Base-by-base conservation (phyloP, 495 filamentous ascomycete genomes). In the Penicillium coprophilum region DNA sequence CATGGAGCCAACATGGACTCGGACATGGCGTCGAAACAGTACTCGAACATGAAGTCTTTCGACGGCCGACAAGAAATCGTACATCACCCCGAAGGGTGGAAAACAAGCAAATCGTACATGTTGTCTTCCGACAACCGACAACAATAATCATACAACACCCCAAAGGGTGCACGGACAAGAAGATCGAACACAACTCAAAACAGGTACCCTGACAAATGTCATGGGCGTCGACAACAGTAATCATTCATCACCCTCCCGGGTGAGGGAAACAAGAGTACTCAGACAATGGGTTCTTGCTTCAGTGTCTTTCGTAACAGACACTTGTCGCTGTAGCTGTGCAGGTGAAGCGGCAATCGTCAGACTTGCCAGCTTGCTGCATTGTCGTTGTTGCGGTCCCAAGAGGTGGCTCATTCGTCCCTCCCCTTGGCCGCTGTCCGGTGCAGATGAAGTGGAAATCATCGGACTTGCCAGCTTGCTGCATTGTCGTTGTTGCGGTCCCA, bases 341-440 rank as follows among this genome's bases (percentile, higher is more conserved):
- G 47, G 20, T 34, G 47, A 32, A 34, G 32, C 11, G 47, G 31
- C 47, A 38, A 34, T 38, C 47, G 36, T 38, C 12, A 32, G 31
- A 38, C 47, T 34, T 27, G 32, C 47, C 32, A 50, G 32, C 30
- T 50, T 34, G 7, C 32, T 50, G 31, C 47, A 3, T 50, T 50
- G 20, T 50, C 31, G 46, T 30, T 40, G 4, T 12, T 21, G 41
- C 20, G 9, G 10, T 24, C 20, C 21, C 20, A 20, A 21, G n/a
- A 21, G 19, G 19, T 19, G 41, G 19, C 20, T 12, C 17, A 21
- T 20, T 49, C 46, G 46, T 49, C 31, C 31, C 31, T 49, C 46
- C 46, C 27, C 43, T 27, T 28, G 43, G 43, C 23, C 43, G 21
- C 31, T 32, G 28, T 32, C 12, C 27, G 13, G 5, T 46, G 47